A percentile compares a stretch with the other conserved stretches of the same genome.
Conservation (phyloP, 176 grass and related monocot genomes). For the Saccharum officinarum region DNA sequence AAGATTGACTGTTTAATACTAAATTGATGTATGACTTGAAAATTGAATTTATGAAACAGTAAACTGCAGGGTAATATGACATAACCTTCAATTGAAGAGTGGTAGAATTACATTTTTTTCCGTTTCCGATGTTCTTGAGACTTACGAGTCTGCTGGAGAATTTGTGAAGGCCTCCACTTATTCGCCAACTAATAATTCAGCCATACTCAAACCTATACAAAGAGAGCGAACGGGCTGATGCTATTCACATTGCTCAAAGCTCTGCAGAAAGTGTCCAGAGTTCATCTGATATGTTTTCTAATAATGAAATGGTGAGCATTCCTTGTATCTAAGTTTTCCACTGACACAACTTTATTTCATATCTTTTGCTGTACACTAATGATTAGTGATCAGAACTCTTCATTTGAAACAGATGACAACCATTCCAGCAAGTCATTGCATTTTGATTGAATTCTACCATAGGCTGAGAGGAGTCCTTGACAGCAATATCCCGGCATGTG, state of each 20-base stretch:
- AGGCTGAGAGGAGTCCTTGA: conserved; percentile 36
- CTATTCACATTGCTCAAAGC: background rate
- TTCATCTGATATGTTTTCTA: conserved; percentile 44
- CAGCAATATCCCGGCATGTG: conserved; percentile 13
- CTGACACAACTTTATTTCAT: background rate
- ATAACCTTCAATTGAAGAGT: too few species aligned
- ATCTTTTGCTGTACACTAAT: conserved; percentile 34
- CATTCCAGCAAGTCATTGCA: conserved; percentile 29
- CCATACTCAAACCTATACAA: conserved; percentile 42
- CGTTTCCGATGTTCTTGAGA: background rate
- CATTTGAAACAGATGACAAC: conserved; percentile 52
- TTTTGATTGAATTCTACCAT: conserved; percentile 48
- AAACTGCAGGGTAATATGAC: too few species aligned
- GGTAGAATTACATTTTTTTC: too few species aligned
- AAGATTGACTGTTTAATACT: too few species aligned
- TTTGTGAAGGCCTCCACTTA: conserved; percentile 5
- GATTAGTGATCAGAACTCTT: conserved; percentile 54
- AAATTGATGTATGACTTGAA: too few species aligned
- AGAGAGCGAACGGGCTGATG: background rate
- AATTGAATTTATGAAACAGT: too few species aligned
- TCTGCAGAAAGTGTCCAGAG: conserved; percentile 26
- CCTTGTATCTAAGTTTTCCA: background rate
- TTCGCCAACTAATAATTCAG: background rate
- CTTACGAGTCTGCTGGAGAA: conserved; percentile 2
- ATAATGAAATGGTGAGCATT: conserved; percentile 47